phyloP scores from a whole-genome alignment of 2,329 filamentous ascomycete species.

The Didymella pinodella region DNA sequence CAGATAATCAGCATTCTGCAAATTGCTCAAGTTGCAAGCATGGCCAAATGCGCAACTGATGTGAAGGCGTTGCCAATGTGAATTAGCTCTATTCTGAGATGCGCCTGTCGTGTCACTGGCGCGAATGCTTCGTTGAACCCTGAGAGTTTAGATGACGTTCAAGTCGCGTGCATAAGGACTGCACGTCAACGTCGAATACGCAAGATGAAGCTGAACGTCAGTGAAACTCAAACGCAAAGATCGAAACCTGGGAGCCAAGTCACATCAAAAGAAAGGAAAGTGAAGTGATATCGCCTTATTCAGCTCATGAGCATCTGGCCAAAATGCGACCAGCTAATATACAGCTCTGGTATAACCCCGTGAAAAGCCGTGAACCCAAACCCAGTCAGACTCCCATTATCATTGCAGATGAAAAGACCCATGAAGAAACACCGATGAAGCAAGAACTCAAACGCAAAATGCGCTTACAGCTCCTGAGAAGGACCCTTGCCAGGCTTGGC shows the following conservation, averaged over 20 bases:
- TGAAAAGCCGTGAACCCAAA: constrained; percentile 64
- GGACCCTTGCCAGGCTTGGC: constrained; percentile 90
- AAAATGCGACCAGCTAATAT: constrained; percentile 64
- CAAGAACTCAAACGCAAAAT: constrained; percentile 46
- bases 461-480: constrained; percentile 89
- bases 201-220: background rate
- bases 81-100: background rate
- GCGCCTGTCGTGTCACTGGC: background rate
- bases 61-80: background rate
- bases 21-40: background rate
- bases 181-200: background rate
- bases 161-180: background rate
- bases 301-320: constrained; percentile 58
- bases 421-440: constrained; percentile 55
- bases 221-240: background rate
- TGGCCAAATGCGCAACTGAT: background rate
- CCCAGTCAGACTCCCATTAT: constrained; percentile 76
- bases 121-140: background rate
- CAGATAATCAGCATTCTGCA: background rate
- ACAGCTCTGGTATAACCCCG: constrained; percentile 64
- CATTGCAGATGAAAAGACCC: constrained; percentile 71
- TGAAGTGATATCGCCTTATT: constrained; percentile 50
- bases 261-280: constrained; percentile 5
- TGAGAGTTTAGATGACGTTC: background rate
- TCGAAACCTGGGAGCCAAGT: background rate